A percentile compares a stretch with the other conserved stretches of the same genome.
Conservation (phyloP, 371 early-diverging fungal genomes). For the Mucor lusitanicus region DNA sequence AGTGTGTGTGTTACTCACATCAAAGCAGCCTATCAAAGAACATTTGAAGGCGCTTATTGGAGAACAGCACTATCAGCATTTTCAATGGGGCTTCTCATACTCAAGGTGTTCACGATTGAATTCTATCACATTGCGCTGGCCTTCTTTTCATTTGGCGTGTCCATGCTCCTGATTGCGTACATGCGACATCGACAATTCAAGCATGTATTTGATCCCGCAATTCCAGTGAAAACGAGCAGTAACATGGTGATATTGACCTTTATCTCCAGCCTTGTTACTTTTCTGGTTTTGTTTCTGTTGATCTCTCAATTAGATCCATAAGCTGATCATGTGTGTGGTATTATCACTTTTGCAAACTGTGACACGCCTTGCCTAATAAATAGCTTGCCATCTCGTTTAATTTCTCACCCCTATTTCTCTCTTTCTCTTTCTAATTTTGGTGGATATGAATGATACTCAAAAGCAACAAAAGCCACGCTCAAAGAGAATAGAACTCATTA, state of each 20-base stretch:
- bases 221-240: slow-evolving; percentile 42
- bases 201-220: slow-evolving; percentile 36
- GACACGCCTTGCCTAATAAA: not conserved
- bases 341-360: not conserved
- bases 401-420: slow-evolving; percentile 3
- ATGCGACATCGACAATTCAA: slow-evolving; percentile 48
- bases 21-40: slow-evolving; percentile 71
- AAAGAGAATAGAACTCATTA: slow-evolving; percentile 56
- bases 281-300: slow-evolving; percentile 41
- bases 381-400: not conserved
- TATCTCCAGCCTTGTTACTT: slow-evolving; percentile 39
- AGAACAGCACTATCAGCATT: slow-evolving; percentile 72
- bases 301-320: slow-evolving; percentile 15
- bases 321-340: not conserved
- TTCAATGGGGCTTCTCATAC: slow-evolving; percentile 67
- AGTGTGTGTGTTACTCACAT: no score
- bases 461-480: slow-evolving; percentile 7
- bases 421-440: not conserved
- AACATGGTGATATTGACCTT: slow-evolving; percentile 49
- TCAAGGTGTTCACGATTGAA: slow-evolving; percentile 67
- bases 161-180: slow-evolving; percentile 64
- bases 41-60: slow-evolving; percentile 83
- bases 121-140: slow-evolving; percentile 73
- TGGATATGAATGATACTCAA: not conserved
- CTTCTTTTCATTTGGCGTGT: slow-evolving; percentile 67